Conservation (phyloP, 2,329 filamentous ascomycete genomes). For the Elsinoe ampelina region DNA sequence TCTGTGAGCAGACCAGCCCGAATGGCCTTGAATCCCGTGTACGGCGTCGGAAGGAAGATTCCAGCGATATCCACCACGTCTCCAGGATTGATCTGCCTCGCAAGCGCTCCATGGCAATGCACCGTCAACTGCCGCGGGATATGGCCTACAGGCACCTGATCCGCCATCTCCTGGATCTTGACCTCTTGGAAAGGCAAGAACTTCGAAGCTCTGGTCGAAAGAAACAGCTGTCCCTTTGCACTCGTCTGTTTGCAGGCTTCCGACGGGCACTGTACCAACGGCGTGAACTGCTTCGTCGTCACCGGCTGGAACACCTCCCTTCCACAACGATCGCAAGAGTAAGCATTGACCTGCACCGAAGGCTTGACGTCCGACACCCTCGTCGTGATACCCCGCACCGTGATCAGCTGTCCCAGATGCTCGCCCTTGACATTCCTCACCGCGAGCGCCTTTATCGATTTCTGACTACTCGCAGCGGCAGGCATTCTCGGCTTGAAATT, state of each 20-base stretch:
- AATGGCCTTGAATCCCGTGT: conserved; percentile 98
- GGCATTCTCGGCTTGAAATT: conserved; percentile 90
- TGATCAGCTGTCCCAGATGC: conserved; percentile 87
- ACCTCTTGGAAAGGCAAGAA: conserved; percentile 97
- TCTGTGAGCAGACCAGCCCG: conserved; percentile 92
- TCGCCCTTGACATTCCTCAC: conserved; percentile 89
- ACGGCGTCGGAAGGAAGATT: conserved; percentile 93
- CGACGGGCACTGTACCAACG: conserved; percentile 78
- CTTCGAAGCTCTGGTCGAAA: conserved; percentile 92
- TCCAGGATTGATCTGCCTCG: conserved; percentile 80
- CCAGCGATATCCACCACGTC: conserved; percentile 91
- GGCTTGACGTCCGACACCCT: conserved; percentile 97
- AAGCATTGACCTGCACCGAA: conserved; percentile 93
- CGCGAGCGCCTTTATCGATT: conserved; percentile 58
- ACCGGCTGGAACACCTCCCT: conserved; percentile 97
- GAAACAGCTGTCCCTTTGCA: conserved; percentile 83
- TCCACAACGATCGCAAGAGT: conserved; percentile 92
- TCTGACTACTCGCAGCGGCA: conserved; percentile 52
- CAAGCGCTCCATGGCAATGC: conserved; percentile 77
- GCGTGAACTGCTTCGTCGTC: conserved; percentile 80
- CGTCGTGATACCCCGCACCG: conserved; percentile 85
- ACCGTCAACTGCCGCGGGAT: conserved; percentile 88
- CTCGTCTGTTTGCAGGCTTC: conserved; percentile 85
- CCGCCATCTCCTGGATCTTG: conserved; percentile 98
- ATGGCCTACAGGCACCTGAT: conserved; percentile 95